Evolutionary conservation across 331 rosid species (phyloP).

Genomic region (Erythrophleum ivorense): DNA sequence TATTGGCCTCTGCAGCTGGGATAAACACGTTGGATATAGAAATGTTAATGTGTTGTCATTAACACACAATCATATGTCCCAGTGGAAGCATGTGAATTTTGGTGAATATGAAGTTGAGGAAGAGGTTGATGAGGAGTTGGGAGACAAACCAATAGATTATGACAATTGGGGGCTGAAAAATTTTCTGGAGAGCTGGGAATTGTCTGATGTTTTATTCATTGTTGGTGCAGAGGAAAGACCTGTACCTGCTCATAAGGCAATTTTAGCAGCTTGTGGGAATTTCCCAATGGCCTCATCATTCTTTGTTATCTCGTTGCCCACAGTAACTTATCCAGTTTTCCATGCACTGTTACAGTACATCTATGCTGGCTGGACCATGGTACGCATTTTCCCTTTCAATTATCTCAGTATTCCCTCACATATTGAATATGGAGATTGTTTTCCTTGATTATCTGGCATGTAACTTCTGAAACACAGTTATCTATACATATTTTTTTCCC

Average conservation of each 20-base stretch:
- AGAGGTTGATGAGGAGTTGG: conserved; percentile 49
- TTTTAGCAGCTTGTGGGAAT: conserved; percentile 79
- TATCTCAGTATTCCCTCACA: conserved; percentile 9
- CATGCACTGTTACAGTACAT: conserved; percentile 84
- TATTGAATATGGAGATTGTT: neutral
- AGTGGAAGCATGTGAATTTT: conserved; percentile 67
- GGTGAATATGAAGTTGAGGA: conserved; percentile 59
- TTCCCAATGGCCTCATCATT: conserved; percentile 59
- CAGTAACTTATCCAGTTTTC: conserved; percentile 59
- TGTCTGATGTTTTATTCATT: conserved; percentile 71
- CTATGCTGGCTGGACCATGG: conserved; percentile 89
- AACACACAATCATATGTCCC: conserved; percentile 59
- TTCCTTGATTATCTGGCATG: neutral
- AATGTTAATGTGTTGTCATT: conserved; percentile 80
- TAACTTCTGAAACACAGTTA: neutral
- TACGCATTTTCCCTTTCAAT: conserved; percentile 18
- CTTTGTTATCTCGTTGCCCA: conserved; percentile 58
- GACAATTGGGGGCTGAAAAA: conserved; percentile 85
- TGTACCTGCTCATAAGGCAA: conserved; percentile 92
- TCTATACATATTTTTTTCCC: neutral
- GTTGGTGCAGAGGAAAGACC: conserved; percentile 70
- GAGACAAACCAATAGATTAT: conserved; percentile 52
- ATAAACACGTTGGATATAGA: conserved; percentile 89
- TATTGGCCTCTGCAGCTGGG: conserved; percentile 98
- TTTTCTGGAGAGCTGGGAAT: conserved; percentile 84